Conservation (phyloP, 1,139 yeast genomes). For the Geotrichum histeridarum region DNA sequence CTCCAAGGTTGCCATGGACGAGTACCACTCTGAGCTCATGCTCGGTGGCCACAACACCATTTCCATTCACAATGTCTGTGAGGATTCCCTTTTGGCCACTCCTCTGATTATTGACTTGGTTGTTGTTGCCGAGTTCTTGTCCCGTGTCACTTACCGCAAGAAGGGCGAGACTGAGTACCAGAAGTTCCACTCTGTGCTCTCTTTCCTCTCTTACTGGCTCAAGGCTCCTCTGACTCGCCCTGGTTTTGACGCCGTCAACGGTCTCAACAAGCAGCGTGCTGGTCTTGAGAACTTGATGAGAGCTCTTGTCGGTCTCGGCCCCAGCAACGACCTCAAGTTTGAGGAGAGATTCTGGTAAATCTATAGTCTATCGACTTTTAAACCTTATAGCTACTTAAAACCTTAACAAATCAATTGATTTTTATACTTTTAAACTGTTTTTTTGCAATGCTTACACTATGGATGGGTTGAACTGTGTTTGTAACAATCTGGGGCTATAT, state of each 20-base stretch:
- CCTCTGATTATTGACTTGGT: conserved; percentile 91
- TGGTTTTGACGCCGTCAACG: conserved; percentile 86
- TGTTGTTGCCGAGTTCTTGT: conserved; percentile 81
- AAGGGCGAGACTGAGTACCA: conserved; percentile 48
- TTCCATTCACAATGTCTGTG: conserved; percentile 91
- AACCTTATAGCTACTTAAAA: neutral
- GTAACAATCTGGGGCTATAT: too few species aligned
- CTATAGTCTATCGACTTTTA: neutral
- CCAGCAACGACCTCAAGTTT: conserved; percentile 85
- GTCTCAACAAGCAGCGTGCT: conserved; percentile 89
- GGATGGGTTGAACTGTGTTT: too few species aligned
- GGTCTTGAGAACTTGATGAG: conserved; percentile 89
- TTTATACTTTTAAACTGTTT: neutral
- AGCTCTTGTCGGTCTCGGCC: conserved; percentile 83
- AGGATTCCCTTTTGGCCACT: conserved; percentile 90
- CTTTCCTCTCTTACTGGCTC: conserved; percentile 90
- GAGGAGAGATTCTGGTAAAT: conserved; percentile 70
- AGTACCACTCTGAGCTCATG: conserved; percentile 94
- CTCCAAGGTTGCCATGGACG: conserved; percentile 97
- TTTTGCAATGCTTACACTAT: neutral
- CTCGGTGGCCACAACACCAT: conserved; percentile 95
- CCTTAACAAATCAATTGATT: neutral
- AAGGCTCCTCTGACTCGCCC: conserved; percentile 93
- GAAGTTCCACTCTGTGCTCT: conserved; percentile 75
- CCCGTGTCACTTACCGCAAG: conserved; percentile 76